phyloP scores from a whole-genome alignment of 1,284 basidiomycete species.

The Irpex lacteus region DNA sequence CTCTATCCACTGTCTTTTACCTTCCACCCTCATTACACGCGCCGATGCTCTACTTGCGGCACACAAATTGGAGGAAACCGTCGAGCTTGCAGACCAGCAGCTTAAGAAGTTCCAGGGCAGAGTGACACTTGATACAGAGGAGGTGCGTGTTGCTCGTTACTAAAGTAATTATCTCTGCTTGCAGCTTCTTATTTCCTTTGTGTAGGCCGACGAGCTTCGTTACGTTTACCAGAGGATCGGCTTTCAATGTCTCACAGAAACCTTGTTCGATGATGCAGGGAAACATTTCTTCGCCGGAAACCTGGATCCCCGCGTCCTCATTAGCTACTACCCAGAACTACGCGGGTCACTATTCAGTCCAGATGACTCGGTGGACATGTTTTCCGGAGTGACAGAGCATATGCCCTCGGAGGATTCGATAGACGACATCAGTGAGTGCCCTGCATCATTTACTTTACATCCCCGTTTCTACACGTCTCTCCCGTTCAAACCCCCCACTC shows the following conservation, averaged over 20 bases:
- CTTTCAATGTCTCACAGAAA: slow-evolving; percentile 69
- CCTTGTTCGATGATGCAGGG: slow-evolving; percentile 77
- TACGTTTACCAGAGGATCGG: slow-evolving; percentile 80
- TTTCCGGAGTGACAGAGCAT: slow-evolving; percentile 62
- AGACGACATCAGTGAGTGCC: slow-evolving; percentile 74
- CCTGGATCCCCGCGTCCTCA: slow-evolving; percentile 71
- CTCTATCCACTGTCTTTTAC: slow-evolving; percentile 65
- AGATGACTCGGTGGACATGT: slow-evolving; percentile 52
- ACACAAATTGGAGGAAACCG: slow-evolving; percentile 64
- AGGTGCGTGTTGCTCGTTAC: slow-evolving; percentile 35
- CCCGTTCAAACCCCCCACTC: slow-evolving; percentile 16
- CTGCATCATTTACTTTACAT: slow-evolving; percentile 3
- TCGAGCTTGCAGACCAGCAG: slow-evolving; percentile 58
- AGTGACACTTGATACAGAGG: slow-evolving; percentile 46
- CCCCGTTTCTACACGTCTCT: slow-evolving; percentile 14
- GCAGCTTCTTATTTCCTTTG: too few species aligned
- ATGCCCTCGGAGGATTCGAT: slow-evolving; percentile 63
- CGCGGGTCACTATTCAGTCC: slow-evolving; percentile 53
- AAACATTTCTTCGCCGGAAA: slow-evolving; percentile 67
- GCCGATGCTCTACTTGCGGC: slow-evolving; percentile 66
- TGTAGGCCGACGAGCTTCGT: slow-evolving; percentile 59
- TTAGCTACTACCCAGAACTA: slow-evolving; percentile 75
- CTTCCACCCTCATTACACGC: slow-evolving; percentile 71
- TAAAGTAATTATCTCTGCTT: slow-evolving; percentile 1
- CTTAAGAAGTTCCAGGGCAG: slow-evolving; percentile 53